Percentiles rank a stretch among this genome's conserved stretches.
These are phyloP conservation scores for Raffaelea arxii DNA, from an alignment of 2,329 filamentous ascomycete genomes.

Conservation along the genomic window DNA sequence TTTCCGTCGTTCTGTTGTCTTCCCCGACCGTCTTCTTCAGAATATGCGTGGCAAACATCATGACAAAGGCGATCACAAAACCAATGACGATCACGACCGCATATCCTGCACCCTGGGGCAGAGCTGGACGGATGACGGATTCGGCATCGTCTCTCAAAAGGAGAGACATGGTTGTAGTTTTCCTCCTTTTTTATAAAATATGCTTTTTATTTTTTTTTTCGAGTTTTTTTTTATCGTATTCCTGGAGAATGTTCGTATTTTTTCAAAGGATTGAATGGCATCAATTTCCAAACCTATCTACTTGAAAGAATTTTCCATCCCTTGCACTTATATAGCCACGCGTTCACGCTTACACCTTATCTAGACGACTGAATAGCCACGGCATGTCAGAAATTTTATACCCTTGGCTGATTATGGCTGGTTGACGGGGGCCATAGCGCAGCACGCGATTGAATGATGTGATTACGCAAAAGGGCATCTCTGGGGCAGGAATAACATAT, in stretches of 20 bases:
- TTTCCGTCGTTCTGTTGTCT: slow-evolving; percentile 32
- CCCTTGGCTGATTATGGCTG: too few species aligned
- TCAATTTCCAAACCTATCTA: too few species aligned
- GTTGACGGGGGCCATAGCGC: neutral
- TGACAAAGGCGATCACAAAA: neutral
- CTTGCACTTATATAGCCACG: neutral
- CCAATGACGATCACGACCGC: neutral
- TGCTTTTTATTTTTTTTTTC: neutral
- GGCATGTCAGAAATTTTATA: neutral
- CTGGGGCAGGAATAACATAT: too few species aligned
- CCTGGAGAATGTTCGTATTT: too few species aligned
- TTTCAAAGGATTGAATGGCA: too few species aligned
- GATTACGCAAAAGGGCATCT: neutral
- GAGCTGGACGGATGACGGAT: neutral
- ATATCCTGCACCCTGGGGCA: neutral
- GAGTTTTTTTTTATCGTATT: neutral
- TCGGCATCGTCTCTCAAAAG: neutral
- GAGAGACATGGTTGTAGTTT: neutral
- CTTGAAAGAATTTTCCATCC: neutral
- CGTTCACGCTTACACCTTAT: neutral
- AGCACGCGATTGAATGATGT: neutral
- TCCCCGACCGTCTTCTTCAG: slow-evolving; percentile 14
- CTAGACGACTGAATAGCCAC: neutral
- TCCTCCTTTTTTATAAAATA: neutral
- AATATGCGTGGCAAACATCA: neutral